Base-by-base conservation (phyloP, 805 yeast species). In the Candida oleophila region DNA sequence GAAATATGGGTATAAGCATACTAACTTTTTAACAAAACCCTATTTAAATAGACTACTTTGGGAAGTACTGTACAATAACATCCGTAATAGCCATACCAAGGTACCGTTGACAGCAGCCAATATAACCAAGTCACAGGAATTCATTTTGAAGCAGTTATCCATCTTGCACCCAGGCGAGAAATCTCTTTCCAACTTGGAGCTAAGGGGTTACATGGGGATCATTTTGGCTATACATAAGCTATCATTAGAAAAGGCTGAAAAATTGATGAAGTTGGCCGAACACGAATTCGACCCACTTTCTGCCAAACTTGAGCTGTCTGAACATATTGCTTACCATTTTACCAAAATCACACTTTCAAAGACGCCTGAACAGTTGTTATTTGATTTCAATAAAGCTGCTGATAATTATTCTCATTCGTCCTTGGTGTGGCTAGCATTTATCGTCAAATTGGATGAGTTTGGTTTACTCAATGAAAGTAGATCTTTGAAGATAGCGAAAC, bases 201-300 rank as follows among this genome's bases (percentile, higher is more conserved):
- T 69, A 14, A 50, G 57, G 35, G 73, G 70, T 2, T 60, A 64
- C 46, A 61, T 72, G 65, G 77, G 75, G 1, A 57, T 72, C 1
- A 66, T 62, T 1, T 43, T 70, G 18, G 62, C 71, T 0, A 54
- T 71, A 3, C 49, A 57, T 4, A 43, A 45, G 14, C 54, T 58
- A 14, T 61, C 68, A 4, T 43, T 38, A 7, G 55, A 47, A 16
- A 65, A 66, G 33, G 68, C 73, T 1, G 42, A 46, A 20, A 51
- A 50, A 33, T 53, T 72, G 8, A 53, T 68, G 38, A 44, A 56
- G 3, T 52, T 62, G n/a, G 65, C 65, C 3, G 66, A 59, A 21
- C 39, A 43, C 51, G 9, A 60, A 57, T 19, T 63, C 52, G 45
- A 53, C 54, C n/a, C 45, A 16, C 16, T 28, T 11, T 14, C 33